Evolutionary conservation across 2,329 filamentous ascomycete genomes (phyloP), one percentile per base, ranked within the genome.

Genomic region (Fusarium mangiferae): DNA sequence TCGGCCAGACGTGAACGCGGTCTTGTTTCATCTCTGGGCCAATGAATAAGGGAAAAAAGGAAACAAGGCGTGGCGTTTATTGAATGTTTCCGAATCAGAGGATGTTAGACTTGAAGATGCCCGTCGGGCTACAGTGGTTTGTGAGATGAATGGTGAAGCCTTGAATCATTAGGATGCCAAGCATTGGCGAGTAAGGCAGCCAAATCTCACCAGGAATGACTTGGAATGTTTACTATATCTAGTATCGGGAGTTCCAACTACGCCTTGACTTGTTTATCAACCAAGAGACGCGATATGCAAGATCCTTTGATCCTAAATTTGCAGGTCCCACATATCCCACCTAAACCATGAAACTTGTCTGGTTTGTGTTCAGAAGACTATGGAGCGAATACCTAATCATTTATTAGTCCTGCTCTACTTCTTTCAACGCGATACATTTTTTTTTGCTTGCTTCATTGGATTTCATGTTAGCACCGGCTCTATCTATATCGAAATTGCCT

Each of bases 391-490:
- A 18, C n/a, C n/a, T 22, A 3, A 13, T 10, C 6, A 3, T 30
- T 9, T 0, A 22, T 9, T 0, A 22, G 35, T 41, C 3, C 2
- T 15, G 5, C 28, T 41, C 24, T 10, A 10, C 10, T 3, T 6
- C 35, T 7, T 15, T 12, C 13, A 7, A 3, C 10, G 18, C 10
- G 2, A 39, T 28, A 0, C 2, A 4, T 28, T 22, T 4, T 7
- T 3, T 4, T 7, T 3, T 4, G n/a, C n/a, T n/a, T n/a, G n/a
- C n/a, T n/a, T n/a, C n/a, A n/a, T n/a, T n/a, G n/a, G n/a, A n/a
- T 7, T 3, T 4, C 1, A 11, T 11, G 6, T 36, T 1, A 22
- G 2, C 6, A 7, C n/a, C 12, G 6, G 7, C 6, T 20, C 22
- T 26, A 14, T 14, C 17, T 3, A 6, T 6, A 22, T 1, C 5